Evolutionary conservation across 768 basidiomycete genomes (phyloP).

Genomic region (Leccinum ochraceum): DNA sequence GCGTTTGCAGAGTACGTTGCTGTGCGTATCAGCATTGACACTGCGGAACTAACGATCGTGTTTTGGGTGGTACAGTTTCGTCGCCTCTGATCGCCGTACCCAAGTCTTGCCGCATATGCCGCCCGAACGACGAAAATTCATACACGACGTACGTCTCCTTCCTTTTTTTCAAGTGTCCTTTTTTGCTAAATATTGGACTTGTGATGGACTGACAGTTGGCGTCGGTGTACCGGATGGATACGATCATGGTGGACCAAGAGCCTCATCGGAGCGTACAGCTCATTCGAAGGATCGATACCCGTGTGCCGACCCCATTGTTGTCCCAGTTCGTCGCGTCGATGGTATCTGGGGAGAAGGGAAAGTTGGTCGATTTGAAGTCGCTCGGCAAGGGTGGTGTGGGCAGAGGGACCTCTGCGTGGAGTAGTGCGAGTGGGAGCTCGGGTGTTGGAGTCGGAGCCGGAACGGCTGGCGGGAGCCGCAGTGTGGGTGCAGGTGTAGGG

Average conservation of each 20-base stretch:
- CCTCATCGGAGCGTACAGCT: slow-evolving; percentile 86
- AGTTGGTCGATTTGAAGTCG: slow-evolving; percentile 56
- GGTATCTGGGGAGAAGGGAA: slow-evolving; percentile 47
- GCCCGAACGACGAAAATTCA: slow-evolving; percentile 77
- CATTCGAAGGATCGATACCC: slow-evolving; percentile 77
- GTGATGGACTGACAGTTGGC: slow-evolving; percentile 54
- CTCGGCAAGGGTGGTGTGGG: slow-evolving; percentile 5
- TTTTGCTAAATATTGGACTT: background rate
- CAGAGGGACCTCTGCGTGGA: background rate
- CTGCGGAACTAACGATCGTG: background rate
- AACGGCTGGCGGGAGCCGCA: background rate
- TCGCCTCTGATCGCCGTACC: slow-evolving; percentile 61
- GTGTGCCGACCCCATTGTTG: slow-evolving; percentile 71
- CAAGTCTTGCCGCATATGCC: slow-evolving; percentile 85
- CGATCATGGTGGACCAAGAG: slow-evolving; percentile 88
- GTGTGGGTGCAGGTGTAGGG: background rate
- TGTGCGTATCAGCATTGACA: no score
- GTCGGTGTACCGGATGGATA: slow-evolving; percentile 77
- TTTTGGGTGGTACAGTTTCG: slow-evolving; percentile 49
- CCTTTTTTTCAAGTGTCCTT: background rate
- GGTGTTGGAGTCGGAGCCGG: background rate
- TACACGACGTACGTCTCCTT: slow-evolving; percentile 58
- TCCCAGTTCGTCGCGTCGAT: slow-evolving; percentile 46
- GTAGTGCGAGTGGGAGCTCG: background rate
- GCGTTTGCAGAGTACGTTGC: slow-evolving; percentile 70